Conservation (phyloP, 1,284 basidiomycete species). For the Pseudozyma pruni region DNA sequence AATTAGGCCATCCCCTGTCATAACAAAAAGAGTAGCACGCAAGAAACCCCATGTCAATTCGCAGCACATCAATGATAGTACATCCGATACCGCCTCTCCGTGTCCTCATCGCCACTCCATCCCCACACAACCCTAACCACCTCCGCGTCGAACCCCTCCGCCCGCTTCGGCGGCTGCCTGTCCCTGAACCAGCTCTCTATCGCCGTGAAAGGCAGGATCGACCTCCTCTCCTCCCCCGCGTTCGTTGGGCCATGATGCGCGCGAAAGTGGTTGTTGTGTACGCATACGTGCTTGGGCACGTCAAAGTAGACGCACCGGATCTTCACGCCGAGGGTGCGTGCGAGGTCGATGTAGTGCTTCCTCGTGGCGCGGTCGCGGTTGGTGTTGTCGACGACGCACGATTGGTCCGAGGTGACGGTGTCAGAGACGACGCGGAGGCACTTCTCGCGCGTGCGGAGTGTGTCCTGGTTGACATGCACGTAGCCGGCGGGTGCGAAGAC, state of each 20-base stretch:
- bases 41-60: neutral
- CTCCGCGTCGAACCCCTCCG: constrained; percentile 35
- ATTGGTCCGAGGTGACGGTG: constrained; percentile 70
- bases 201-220: constrained; percentile 25
- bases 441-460: constrained; percentile 77
- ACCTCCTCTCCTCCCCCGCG: constrained; percentile 9
- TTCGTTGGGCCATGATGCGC: constrained; percentile 21
- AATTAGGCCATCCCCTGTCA: too few relatives aligned
- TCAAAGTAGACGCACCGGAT: constrained; percentile 50
- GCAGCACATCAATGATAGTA: constrained; percentile 35
- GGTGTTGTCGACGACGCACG: constrained; percentile 60
- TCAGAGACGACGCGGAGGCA: constrained; percentile 78
- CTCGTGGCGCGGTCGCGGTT: constrained; percentile 49
- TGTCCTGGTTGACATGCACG: constrained; percentile 69
- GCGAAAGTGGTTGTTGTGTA: constrained; percentile 51
- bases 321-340: constrained; percentile 2
- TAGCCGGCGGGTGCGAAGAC: constrained; percentile 80
- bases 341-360: constrained; percentile 46
- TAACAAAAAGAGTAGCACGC: too few relatives aligned
- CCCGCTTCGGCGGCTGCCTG: constrained; percentile 18
- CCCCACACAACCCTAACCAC: constrained; percentile 31
- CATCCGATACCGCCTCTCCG: constrained; percentile 19
- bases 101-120: constrained; percentile 23
- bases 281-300: constrained; percentile 18
- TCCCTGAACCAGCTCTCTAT: constrained; percentile 41